A percentile compares a stretch with the other conserved stretches of the same genome.
phyloP scores from a whole-genome alignment of 1,284 basidiomycete species.

The Trametes sp. region DNA sequence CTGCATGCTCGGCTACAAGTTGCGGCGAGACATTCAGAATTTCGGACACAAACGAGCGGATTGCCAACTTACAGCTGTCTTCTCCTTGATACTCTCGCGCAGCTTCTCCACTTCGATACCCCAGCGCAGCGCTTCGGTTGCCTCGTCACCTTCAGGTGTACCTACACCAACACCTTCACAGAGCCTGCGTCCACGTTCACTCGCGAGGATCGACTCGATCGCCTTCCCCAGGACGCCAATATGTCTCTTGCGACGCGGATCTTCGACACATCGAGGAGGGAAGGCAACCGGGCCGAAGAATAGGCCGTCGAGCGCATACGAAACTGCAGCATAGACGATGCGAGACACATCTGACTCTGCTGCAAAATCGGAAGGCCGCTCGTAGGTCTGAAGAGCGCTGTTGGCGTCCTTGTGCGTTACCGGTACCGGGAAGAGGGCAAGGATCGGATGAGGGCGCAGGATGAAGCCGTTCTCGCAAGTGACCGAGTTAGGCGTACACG shows the following conservation, averaged over 20 bases:
- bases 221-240: conserved; percentile 82
- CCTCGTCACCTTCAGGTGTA: conserved; percentile 33
- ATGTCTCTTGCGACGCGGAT: conserved; percentile 80
- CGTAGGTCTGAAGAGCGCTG: conserved; percentile 34
- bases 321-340: conserved; percentile 33
- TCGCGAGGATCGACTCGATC: conserved; percentile 74
- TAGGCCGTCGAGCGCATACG: conserved; percentile 65
- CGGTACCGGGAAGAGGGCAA: conserved; percentile 58
- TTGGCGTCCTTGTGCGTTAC: conserved; percentile 22
- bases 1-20: conserved; percentile 56
- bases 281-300: conserved; percentile 84
- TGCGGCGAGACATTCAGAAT: conserved; percentile 18
- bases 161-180: conserved; percentile 68
- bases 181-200: conserved; percentile 72
- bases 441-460: conserved; percentile 66
- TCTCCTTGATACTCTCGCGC: conserved; percentile 60
- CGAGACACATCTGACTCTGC: conserved; percentile 47
- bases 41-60: conserved; percentile 21
- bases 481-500: conserved; percentile 70
- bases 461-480: conserved; percentile 82
- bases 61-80: conserved; percentile 57
- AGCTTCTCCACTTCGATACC: conserved; percentile 69
- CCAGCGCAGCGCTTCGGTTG: conserved; percentile 74
- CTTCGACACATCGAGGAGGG: conserved; percentile 83
- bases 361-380: conserved; percentile 35